Percentiles rank a stretch among this genome's conserved stretches.
Conservation (phyloP, 2,329 filamentous ascomycete genomes). For the Aspergillus fructus region DNA sequence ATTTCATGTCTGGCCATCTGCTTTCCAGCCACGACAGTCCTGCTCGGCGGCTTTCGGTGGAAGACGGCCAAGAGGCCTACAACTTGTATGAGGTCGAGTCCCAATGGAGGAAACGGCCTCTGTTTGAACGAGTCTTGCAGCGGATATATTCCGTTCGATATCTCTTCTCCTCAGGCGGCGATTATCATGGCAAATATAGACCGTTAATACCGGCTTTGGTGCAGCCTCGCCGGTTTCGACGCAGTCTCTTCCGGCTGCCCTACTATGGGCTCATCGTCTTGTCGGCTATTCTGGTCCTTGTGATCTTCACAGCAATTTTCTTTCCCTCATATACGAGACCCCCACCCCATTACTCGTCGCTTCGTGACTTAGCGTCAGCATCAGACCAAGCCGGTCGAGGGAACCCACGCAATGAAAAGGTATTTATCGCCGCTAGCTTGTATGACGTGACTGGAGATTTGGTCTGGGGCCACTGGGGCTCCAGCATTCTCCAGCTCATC, state of each 20-base stretch:
- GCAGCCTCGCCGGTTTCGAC: not conserved
- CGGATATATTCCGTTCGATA: not conserved
- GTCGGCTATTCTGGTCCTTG: not conserved
- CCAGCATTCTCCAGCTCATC: slow-evolving; percentile 60
- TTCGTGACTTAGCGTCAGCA: slow-evolving; percentile 28
- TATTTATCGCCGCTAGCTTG: slow-evolving; percentile 73
- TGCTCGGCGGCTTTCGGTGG: not conserved
- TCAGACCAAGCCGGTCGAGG: slow-evolving; percentile 42
- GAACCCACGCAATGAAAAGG: slow-evolving; percentile 60
- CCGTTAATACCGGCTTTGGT: not conserved
- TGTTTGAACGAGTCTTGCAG: not conserved
- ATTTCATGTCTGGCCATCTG: not conserved
- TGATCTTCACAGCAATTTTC: slow-evolving; percentile 47
- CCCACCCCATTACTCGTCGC: slow-evolving; percentile 52
- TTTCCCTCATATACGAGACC: slow-evolving; percentile 56
- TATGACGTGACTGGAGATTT: slow-evolving; percentile 64
- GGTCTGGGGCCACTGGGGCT: slow-evolving; percentile 64
- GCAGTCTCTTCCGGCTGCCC: not conserved
- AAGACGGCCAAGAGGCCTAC: not conserved
- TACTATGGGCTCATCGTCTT: not conserved
- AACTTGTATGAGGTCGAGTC: not conserved
- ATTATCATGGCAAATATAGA: not conserved
- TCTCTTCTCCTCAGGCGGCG: not conserved
- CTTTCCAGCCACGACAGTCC: not conserved
- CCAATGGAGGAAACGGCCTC: not conserved